Conservation (phyloP, 2,329 filamentous ascomycete genomes). For the Teratosphaeria pseudoeucalypti region DNA sequence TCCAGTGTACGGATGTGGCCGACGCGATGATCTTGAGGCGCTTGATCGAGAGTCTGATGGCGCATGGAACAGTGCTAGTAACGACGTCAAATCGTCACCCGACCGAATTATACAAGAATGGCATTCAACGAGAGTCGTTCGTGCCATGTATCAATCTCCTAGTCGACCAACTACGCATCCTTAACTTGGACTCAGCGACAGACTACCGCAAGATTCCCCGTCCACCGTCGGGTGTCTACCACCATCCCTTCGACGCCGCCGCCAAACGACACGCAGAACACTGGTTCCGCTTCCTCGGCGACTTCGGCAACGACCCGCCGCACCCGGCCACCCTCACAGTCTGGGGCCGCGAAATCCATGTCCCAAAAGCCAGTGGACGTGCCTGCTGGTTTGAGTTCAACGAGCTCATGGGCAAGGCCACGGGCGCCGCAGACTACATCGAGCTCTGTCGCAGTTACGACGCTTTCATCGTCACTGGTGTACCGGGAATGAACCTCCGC, state of each 20-base stretch:
- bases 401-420: constrained; percentile 79
- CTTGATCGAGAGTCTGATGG: constrained; percentile 83
- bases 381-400: constrained; percentile 89
- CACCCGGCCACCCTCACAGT: constrained; percentile 71
- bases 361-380: constrained; percentile 77
- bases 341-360: constrained; percentile 83
- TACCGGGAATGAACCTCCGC: constrained; percentile 82
- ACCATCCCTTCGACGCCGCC: constrained; percentile 70
- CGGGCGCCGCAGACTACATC: constrained; percentile 87
- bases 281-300: constrained; percentile 92
- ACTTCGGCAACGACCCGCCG: constrained; percentile 63
- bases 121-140: constrained; percentile 90
- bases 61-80: constrained; percentile 89
- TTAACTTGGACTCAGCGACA: constrained; percentile 89
- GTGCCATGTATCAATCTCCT: constrained; percentile 90
- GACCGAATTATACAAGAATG: constrained; percentile 94
- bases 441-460: constrained; percentile 85
- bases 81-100: constrained; percentile 97
- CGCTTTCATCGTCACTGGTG: constrained; percentile 80
- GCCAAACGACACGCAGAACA: constrained; percentile 76
- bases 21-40: constrained; percentile 94
- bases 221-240: constrained; percentile 86
- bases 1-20: constrained; percentile 95
- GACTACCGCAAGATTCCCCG: constrained; percentile 96
- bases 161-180: constrained; percentile 70